Evolutionary conservation across 352 stramenopile genomes (phyloP).

Genomic region (Phytophthora quininea): DNA sequence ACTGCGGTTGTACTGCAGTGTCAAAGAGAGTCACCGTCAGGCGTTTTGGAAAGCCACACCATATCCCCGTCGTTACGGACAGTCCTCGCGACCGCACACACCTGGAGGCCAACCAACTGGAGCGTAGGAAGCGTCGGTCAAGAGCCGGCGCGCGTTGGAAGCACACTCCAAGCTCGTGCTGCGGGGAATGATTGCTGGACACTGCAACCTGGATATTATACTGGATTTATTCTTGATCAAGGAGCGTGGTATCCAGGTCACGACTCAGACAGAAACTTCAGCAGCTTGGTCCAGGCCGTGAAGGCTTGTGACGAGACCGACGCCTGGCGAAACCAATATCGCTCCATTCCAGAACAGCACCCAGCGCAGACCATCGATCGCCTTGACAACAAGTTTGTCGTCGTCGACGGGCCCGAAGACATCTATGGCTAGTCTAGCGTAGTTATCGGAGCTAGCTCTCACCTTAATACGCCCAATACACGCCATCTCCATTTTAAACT

Average conservation of each 20-base stretch:
- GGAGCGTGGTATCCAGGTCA: neutral
- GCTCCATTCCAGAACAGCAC: neutral
- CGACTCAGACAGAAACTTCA: too few species aligned
- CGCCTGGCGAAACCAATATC: neutral
- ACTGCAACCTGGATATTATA: neutral
- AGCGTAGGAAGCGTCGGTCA: neutral
- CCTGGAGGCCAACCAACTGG: neutral
- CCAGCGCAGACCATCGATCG: neutral
- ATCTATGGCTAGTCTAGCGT: too few species aligned
- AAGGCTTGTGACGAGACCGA: neutral
- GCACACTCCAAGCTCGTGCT: neutral
- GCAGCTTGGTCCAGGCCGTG: neutral
- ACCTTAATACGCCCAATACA: too few species aligned
- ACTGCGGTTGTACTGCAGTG: neutral
- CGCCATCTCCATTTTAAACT: too few species aligned
- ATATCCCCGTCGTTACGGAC: neutral
- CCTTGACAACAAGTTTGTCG: neutral
- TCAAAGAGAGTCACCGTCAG: neutral
- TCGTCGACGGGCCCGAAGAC: too few species aligned
- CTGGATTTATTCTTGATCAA: neutral
- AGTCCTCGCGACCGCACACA: neutral
- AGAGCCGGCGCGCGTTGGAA: neutral
- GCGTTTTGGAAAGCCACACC: neutral
- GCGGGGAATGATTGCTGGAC: neutral
- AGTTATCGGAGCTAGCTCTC: too few species aligned